Conservation (phyloP, 345 rosid species). For the Salix brachista region DNA sequence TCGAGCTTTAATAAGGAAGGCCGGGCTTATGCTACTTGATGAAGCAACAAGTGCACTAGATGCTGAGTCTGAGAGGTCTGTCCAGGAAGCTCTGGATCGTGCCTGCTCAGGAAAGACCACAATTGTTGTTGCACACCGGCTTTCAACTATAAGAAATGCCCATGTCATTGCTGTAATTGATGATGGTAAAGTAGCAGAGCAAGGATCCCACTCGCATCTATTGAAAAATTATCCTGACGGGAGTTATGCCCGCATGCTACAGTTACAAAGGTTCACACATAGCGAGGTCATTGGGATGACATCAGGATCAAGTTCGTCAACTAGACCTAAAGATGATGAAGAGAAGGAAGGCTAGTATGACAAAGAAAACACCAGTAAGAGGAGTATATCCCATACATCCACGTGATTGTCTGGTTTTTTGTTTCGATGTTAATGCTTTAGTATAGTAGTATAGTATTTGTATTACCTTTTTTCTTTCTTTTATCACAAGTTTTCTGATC, state of each 20-base stretch:
- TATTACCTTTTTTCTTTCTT: conserved; percentile 35
- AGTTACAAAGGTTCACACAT: conserved; percentile 88
- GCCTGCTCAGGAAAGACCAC: conserved; percentile 92
- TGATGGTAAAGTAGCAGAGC: conserved; percentile 91
- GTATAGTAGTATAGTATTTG: conserved; percentile 50
- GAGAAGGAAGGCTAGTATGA: conserved; percentile 36
- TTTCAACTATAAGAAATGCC: conserved; percentile 86
- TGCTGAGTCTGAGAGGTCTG: conserved; percentile 87
- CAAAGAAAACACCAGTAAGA: conserved; percentile 14
- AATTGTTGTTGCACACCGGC: conserved; percentile 80
- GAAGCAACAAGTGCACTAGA: conserved; percentile 98
- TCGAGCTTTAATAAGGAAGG: conserved; percentile 75
- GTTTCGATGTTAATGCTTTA: conserved; percentile 27
- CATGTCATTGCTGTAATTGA: conserved; percentile 83
- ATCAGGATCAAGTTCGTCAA: conserved; percentile 72
- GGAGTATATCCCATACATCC: conserved; percentile 25
- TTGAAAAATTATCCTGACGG: conserved; percentile 84
- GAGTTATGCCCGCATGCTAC: conserved; percentile 84
- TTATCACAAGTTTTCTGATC: conserved; percentile 21
- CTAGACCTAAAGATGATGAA: conserved; percentile 59
- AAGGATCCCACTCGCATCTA: conserved; percentile 85
- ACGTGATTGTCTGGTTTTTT: conserved; percentile 32
- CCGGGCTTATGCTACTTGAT: conserved; percentile 85
- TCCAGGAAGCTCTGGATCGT: conserved; percentile 89
- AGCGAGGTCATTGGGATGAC: conserved; percentile 81